These are phyloP conservation scores for Hemileccinum rubropunctum DNA, from an alignment of 768 basidiomycete genomes.

Conservation along the genomic window DNA sequence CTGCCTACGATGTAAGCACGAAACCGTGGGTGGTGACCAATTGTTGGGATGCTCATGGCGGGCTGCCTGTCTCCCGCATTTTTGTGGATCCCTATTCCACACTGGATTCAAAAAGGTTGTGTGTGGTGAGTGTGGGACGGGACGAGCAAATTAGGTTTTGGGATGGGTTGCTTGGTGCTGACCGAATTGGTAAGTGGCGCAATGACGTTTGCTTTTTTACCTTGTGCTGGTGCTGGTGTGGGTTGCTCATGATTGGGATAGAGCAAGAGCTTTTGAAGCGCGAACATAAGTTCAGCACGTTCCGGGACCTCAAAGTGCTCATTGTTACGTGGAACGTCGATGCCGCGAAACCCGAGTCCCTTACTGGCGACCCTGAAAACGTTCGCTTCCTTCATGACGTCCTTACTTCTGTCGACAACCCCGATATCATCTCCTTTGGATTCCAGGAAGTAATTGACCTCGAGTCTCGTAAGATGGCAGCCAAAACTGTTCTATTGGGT, in stretches of 20 bases:
- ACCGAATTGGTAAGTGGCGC: conserved; percentile 77
- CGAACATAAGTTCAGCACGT: conserved; percentile 75
- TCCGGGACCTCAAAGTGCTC: conserved; percentile 73
- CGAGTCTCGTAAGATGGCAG: conserved; percentile 88
- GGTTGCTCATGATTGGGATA: conserved; percentile 27
- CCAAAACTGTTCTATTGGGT: conserved; percentile 85
- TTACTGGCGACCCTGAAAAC: conserved; percentile 68
- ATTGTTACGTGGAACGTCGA: conserved; percentile 94
- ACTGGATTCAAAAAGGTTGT: conserved; percentile 61
- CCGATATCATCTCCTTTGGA: conserved; percentile 91
- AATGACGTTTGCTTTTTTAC: background rate
- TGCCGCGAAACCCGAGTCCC: conserved; percentile 75
- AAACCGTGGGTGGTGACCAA: conserved; percentile 88
- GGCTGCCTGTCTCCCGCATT: conserved; percentile 61
- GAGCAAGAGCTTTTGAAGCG: conserved; percentile 74
- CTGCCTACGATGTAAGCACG: conserved; percentile 70
- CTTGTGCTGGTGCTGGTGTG: background rate
- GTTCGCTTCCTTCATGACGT: conserved; percentile 76
- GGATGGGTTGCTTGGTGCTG: conserved; percentile 84
- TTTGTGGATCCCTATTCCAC: conserved; percentile 74
- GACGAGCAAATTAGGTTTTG: conserved; percentile 77
- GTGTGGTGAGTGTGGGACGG: conserved; percentile 71
- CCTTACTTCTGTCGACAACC: conserved; percentile 64
- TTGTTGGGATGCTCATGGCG: conserved; percentile 78
- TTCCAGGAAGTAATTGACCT: conserved; percentile 97